Evolutionary conservation across 176 grass and related monocot genomes (phyloP).

Genomic region (Phoenix roebelenii): DNA sequence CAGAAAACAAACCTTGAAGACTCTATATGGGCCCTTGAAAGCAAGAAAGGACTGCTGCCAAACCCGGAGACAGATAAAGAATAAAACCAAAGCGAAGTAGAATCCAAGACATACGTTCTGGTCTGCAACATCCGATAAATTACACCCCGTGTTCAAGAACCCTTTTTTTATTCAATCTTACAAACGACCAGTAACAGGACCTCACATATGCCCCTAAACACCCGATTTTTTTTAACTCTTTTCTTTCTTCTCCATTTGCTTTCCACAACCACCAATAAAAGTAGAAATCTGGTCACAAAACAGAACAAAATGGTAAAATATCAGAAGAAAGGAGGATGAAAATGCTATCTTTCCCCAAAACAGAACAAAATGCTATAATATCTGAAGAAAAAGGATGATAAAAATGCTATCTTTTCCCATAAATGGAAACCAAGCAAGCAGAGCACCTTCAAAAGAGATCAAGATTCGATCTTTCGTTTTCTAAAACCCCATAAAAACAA

Average conservation of each 20-base stretch:
- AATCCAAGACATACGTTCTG: conserved; percentile 1
- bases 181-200: neutral
- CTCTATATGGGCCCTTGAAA: neutral
- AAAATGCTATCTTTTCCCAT: neutral
- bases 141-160: neutral
- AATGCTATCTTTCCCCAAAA: conserved; percentile 4
- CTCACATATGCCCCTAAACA: neutral
- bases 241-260: neutral
- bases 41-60: neutral
- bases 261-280: neutral
- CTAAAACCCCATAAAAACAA: too few relatives aligned
- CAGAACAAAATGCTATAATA: neutral
- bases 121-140: neutral
- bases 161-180: neutral
- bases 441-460: neutral
- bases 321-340: neutral
- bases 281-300: neutral
- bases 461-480: conserved; percentile 3
- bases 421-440: neutral
- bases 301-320: conserved; percentile 5
- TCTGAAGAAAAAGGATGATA: too few relatives aligned
- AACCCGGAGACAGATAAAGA: too few relatives aligned
- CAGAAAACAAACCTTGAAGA: neutral
- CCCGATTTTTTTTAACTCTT: too few relatives aligned
- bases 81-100: neutral